Conservation (phyloP, 257 asterid species). For the Salvia miltiorrhiza region DNA sequence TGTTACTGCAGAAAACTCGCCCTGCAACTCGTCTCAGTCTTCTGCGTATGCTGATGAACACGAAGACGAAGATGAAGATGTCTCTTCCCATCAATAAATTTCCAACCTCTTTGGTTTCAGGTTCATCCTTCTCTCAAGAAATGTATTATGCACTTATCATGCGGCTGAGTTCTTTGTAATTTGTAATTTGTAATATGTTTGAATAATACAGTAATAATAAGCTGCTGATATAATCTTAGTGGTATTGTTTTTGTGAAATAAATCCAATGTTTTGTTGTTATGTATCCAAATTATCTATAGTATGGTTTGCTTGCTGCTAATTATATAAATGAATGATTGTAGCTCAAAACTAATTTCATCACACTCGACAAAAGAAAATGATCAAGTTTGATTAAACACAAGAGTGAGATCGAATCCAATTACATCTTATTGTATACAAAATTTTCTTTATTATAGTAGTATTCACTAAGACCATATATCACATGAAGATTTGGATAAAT, state of each 20-base stretch:
- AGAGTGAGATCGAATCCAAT: no score
- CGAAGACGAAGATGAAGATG: constrained; percentile 25
- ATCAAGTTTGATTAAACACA: no score
- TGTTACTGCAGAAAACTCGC: constrained; percentile 61
- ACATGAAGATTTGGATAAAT: no score
- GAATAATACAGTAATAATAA: constrained; percentile 2
- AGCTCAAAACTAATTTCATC: no score
- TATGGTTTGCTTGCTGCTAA: no score
- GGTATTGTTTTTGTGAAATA: background rate
- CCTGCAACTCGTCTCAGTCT: constrained; percentile 29
- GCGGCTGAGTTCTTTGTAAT: constrained; percentile 1
- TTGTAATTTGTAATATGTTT: background rate
- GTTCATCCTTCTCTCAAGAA: background rate
- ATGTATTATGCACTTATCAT: background rate
- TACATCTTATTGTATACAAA: no score
- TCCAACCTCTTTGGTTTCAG: background rate
- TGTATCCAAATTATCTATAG: no score
- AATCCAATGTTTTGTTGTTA: no score
- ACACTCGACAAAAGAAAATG: no score
- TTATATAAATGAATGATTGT: no score
- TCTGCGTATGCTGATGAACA: constrained; percentile 26
- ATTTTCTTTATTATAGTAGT: no score
- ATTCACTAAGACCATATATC: no score
- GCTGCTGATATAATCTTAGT: constrained; percentile 17
- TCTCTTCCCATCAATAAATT: constrained; percentile 28